Evolutionary conservation across 2,329 filamentous ascomycete genomes (phyloP).

Genomic region (Aspergillus versicolor): DNA sequence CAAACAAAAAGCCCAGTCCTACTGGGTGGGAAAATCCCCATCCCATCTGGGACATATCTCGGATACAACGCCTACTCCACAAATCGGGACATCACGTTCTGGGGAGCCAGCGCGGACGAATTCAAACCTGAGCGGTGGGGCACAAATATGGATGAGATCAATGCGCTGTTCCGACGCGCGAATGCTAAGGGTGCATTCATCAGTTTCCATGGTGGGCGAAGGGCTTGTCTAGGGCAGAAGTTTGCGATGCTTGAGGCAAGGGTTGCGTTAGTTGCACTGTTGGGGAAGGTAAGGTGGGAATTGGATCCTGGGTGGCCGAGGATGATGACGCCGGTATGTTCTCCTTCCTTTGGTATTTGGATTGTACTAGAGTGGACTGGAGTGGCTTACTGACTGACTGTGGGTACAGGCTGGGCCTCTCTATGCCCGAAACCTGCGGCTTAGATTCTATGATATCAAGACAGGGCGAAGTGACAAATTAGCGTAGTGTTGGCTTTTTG

Average conservation of each 20-base stretch:
- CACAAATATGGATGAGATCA: conserved; percentile 21
- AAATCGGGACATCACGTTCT: conserved; percentile 30
- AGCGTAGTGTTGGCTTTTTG: background rate
- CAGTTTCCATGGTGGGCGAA: background rate
- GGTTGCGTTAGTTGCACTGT: background rate
- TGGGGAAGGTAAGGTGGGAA: background rate
- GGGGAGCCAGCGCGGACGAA: conserved; percentile 35
- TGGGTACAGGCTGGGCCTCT: background rate
- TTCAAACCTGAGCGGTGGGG: conserved; percentile 43
- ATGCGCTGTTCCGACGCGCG: background rate
- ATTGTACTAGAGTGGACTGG: too few species aligned
- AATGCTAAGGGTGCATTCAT: background rate
- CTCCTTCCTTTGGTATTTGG: too few species aligned
- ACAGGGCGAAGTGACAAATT: background rate
- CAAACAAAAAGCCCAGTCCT: conserved; percentile 28
- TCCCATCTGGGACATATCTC: conserved; percentile 35
- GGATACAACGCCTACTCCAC: conserved; percentile 39
- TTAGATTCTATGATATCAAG: background rate
- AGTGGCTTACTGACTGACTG: too few species aligned
- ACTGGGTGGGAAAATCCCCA: conserved; percentile 23
- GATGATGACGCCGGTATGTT: background rate
- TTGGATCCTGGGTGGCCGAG: background rate
- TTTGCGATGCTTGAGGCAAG: background rate
- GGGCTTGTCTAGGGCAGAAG: background rate
- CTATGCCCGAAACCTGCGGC: background rate